phyloP scores from a whole-genome alignment of 2,329 filamentous ascomycete genomes.

The Fusarium sterilihyphosum region DNA sequence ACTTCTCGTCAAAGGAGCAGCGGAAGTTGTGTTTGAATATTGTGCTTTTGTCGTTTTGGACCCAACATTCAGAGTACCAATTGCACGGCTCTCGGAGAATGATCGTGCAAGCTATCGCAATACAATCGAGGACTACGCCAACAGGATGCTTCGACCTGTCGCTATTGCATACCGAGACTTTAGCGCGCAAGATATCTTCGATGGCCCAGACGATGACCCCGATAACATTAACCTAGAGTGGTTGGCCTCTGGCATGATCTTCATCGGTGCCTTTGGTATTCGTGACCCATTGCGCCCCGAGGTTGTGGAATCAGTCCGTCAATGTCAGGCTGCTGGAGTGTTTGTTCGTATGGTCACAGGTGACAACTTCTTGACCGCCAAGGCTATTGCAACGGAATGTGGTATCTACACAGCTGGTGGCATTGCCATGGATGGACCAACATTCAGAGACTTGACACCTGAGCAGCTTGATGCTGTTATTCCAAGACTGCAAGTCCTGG shows the following conservation, averaged over 20 bases:
- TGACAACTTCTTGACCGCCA: conserved; percentile 65
- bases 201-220: conserved; percentile 52
- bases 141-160: conserved; percentile 77
- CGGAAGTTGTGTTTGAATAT: conserved; percentile 63
- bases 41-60: conserved; percentile 57
- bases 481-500: conserved; percentile 61
- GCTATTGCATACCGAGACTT: conserved; percentile 80
- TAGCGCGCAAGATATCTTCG: conserved; percentile 72
- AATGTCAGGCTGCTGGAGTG: conserved; percentile 70
- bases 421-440: conserved; percentile 73
- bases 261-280: conserved; percentile 74
- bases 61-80: conserved; percentile 49
- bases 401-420: conserved; percentile 70
- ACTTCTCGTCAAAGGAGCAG: conserved; percentile 66
- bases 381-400: conserved; percentile 71
- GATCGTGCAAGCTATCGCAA: conserved; percentile 46
- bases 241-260: conserved; percentile 70
- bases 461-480: conserved; percentile 63
- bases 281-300: conserved; percentile 70
- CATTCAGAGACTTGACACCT: conserved; percentile 66
- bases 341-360: conserved; percentile 70
- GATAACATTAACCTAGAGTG: conserved; percentile 50
- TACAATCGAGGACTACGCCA: conserved; percentile 64
- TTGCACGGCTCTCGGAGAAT: conserved; percentile 45
- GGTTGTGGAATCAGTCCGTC: conserved; percentile 67